These are phyloP conservation scores for Scedosporium dehoogii DNA, from an alignment of 2,329 filamentous ascomycete species.

Conservation along the genomic window DNA sequence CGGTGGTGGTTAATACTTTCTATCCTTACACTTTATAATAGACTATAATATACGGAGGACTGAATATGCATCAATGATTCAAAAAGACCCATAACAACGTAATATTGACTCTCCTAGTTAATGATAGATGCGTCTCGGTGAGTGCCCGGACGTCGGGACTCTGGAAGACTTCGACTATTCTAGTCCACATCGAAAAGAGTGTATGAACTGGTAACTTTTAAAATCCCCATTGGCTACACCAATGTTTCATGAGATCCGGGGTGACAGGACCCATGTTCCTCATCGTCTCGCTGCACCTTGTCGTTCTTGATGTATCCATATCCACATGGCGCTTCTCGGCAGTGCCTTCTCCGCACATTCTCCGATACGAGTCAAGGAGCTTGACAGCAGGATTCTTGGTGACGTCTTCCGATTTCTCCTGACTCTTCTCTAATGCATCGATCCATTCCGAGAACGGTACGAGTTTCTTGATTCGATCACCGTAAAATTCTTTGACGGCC, in stretches of 20 bases:
- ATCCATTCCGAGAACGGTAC: constrained; percentile 37
- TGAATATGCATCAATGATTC: neutral
- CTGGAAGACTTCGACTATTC: no score
- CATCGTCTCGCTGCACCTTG: constrained; percentile 30
- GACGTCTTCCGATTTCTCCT: constrained; percentile 23
- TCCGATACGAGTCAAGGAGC: constrained; percentile 38
- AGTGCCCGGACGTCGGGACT: no score
- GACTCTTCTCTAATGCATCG: constrained; percentile 29
- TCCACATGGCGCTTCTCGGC: constrained; percentile 18
- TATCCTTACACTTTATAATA: neutral
- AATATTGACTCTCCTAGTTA: no score
- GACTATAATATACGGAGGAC: neutral
- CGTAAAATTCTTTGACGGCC: constrained; percentile 30
- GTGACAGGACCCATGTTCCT: constrained; percentile 28
- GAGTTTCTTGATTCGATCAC: constrained; percentile 24
- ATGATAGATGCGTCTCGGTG: no score
- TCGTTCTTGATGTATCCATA: constrained; percentile 30
- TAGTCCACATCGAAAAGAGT: no score
- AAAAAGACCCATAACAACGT: neutral
- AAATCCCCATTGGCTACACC: constrained; percentile 36
- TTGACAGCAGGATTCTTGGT: constrained; percentile 39
- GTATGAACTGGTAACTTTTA: neutral
- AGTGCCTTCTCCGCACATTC: constrained; percentile 16
- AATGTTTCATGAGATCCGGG: constrained; percentile 33
- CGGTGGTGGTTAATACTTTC: no score